Evolutionary conservation across 768 basidiomycete genomes (phyloP).

Genomic region (Gymnopilus junonius): DNA sequence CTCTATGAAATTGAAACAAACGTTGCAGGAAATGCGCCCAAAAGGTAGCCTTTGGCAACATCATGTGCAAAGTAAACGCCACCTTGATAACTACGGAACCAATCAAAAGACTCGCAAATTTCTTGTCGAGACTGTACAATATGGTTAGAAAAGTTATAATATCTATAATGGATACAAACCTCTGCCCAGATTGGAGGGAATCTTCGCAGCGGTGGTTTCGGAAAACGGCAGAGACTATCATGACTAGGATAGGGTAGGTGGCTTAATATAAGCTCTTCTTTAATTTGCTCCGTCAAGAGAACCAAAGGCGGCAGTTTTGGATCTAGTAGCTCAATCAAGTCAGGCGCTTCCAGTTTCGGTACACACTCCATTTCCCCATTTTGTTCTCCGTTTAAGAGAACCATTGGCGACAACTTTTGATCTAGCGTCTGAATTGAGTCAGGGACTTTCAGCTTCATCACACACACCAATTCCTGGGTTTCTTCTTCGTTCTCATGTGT

Average conservation of each 20-base stretch:
- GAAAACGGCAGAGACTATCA: conserved; percentile 5
- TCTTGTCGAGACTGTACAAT: conserved; percentile 75
- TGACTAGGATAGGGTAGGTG: not conserved
- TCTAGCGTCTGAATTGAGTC: no score
- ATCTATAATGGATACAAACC: conserved; percentile 17
- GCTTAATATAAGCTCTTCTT: not conserved
- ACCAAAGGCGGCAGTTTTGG: not conserved
- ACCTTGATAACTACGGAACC: conserved; percentile 78
- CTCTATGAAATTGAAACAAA: conserved; percentile 31
- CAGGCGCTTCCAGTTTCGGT: not conserved
- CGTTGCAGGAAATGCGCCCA: conserved; percentile 74
- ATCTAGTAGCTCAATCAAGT: not conserved
- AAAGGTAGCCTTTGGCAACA: conserved; percentile 73
- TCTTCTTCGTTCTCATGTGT: not conserved
- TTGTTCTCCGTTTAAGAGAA: not conserved
- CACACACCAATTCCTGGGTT: no score
- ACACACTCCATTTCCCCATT: not conserved
- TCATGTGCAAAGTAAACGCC: conserved; percentile 73
- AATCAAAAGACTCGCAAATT: conserved; percentile 78
- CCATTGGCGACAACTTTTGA: not conserved
- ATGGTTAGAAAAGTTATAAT: not conserved
- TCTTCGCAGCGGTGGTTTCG: conserved; percentile 13
- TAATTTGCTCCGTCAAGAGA: not conserved
- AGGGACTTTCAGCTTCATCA: no score
- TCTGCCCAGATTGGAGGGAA: conserved; percentile 25